Evolutionary conservation across 805 yeast species (phyloP), one percentile per base, ranked within the genome.

Genomic region (Yamadazyma takamatsuzukensis): DNA sequence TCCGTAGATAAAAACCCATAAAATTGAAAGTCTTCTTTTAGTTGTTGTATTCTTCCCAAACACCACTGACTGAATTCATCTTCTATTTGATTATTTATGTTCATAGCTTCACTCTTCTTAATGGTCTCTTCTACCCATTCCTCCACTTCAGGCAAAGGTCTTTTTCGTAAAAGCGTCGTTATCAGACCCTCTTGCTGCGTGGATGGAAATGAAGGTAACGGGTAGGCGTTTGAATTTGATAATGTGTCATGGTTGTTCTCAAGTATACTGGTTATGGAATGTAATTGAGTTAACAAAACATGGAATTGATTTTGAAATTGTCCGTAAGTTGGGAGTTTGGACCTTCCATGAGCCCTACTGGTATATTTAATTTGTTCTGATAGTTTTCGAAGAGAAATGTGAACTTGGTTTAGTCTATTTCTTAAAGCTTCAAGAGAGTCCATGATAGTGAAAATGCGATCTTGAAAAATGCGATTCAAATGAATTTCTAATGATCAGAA

Each of bases 71-170:
- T 74, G 29, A 83, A 67, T 25, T 78, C 80, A 43, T 82, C 86
- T 47, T 17, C 54, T 49, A 17, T 43, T 44, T 30, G 29, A 14
- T 49, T 40, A 14, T 44, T 41, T 13, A 52, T 37, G 15, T 41
- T 44, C 3, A 39, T 16, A n/a, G 30, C 26, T 21, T 43, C 39
- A 15, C 44, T 49, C 25, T 32, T 37, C 13, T 39, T 40, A 4
- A 39, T 27, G 43, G 50, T 64, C 14, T 61, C 56, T 21, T 68
- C 68, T 6, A 88, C 74, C 97, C 97, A 90, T 29, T 77, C 83
- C 32, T 79, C 84, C 2, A 90, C 95, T 41, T 89, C 97, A 0
- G 98, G 97, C 8, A 85, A 64, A 30, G 82, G 81, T 53, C 89
- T 90, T 54, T 89, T 93, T 37, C 97, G 72, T 39, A 93, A 57